These are phyloP conservation scores for Raddia guianensis DNA, from an alignment of 176 grass and related monocot genomes.

Conservation along the genomic window DNA sequence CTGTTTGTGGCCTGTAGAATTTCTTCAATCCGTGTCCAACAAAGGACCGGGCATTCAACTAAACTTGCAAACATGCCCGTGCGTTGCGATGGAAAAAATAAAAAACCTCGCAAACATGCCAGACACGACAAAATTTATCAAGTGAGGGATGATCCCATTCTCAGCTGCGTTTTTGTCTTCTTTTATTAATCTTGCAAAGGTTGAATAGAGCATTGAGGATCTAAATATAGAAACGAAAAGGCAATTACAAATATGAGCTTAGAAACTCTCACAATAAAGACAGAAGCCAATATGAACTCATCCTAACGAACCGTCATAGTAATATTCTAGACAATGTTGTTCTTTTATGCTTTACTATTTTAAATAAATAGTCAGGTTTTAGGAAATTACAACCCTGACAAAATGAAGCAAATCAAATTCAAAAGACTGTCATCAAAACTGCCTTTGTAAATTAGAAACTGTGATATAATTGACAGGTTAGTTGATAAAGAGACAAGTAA, in stretches of 20 bases:
- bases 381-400: background rate
- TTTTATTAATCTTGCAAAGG: constrained; percentile 98
- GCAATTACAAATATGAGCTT: constrained; percentile 16
- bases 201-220: constrained; percentile 95
- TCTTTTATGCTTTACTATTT: no score
- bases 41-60: no score
- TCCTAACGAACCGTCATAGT: background rate
- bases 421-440: no score
- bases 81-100: no score
- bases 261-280: constrained; percentile 14
- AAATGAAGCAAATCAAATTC: constrained; percentile 10
- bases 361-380: background rate
- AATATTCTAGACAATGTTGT: no score
- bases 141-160: constrained; percentile 98
- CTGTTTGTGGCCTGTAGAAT: no score
- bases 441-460: no score
- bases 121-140: constrained; percentile 97
- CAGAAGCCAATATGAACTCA: background rate
- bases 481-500: no score
- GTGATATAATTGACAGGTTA: no score
- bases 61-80: no score
- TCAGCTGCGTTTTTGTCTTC: constrained; percentile 98
- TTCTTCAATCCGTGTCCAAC: no score
- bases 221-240: constrained; percentile 40
- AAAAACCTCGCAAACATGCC: no score